phyloP scores from a whole-genome alignment of 257 asterid species.

The Solanum dulcamara region DNA sequence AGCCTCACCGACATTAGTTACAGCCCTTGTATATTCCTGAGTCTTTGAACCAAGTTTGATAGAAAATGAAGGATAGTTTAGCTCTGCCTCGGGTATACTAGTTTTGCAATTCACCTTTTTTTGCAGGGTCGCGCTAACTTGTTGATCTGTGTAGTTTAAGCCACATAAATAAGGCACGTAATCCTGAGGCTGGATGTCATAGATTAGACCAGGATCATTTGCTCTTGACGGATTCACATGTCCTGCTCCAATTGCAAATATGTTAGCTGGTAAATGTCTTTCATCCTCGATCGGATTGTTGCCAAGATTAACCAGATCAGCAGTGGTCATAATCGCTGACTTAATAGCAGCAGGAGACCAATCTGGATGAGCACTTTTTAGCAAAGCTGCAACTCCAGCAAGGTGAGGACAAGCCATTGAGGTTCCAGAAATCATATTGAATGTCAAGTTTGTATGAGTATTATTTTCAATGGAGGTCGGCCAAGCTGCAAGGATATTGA shows the following conservation, averaged over 20 bases:
- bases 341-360: conserved; percentile 21
- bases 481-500: conserved; percentile 21
- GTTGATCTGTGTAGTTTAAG: background rate
- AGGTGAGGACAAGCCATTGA: conserved; percentile 24
- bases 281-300: background rate
- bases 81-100: conserved; percentile 1
- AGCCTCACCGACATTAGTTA: conserved; percentile 10
- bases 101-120: background rate
- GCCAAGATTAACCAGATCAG: conserved; percentile 2
- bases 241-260: conserved; percentile 12
- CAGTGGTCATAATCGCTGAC: conserved; percentile 18
- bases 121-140: background rate
- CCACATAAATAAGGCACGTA: conserved; percentile 13
- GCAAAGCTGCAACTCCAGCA: conserved; percentile 15
- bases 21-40: conserved; percentile 3
- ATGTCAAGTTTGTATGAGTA: background rate
- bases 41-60: background rate
- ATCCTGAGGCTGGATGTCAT: conserved; percentile 3
- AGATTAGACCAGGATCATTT: conserved; percentile 12
- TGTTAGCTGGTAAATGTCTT: background rate
- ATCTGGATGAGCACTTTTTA: conserved; percentile 8
- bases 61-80: conserved; percentile 13
- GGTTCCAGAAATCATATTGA: conserved; percentile 9
- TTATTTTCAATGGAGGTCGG: background rate
- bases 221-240: conserved; percentile 5